Percentiles rank a stretch among this genome's conserved stretches.
phyloP scores from a whole-genome alignment of 2,329 filamentous ascomycete species.

The Lecanicillium sp. region DNA sequence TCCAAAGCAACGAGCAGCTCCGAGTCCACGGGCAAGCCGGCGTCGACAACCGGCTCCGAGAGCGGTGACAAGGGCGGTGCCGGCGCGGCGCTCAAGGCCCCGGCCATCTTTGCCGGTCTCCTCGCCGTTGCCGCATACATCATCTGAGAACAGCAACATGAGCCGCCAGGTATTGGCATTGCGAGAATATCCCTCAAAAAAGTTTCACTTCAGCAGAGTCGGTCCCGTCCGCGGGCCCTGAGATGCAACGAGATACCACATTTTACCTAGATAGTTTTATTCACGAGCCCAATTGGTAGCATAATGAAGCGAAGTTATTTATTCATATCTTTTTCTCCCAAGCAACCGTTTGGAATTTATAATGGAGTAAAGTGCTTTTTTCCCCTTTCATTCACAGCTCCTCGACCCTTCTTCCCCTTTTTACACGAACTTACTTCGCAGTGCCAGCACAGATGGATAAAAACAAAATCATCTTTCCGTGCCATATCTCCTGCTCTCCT shows the following conservation, averaged over 20 bases:
- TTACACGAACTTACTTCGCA: no score
- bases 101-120: not conserved
- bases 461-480: no score
- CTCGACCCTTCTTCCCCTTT: not conserved
- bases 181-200: no score
- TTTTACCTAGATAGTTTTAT: not conserved
- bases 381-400: not conserved
- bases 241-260: conserved; percentile 1
- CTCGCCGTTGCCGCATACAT: not conserved
- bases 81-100: not conserved
- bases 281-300: no score
- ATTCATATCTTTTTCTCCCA: not conserved
- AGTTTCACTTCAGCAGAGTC: no score
- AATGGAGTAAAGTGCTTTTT: conserved; percentile 3
- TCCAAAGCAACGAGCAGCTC: no score
- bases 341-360: not conserved
- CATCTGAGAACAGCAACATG: no score
- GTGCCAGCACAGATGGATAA: no score
- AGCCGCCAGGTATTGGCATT: no score
- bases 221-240: no score
- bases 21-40: not conserved
- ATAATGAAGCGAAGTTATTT: conserved; percentile 2
- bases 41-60: not conserved
- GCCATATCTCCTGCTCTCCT: not conserved
- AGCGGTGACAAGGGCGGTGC: not conserved